Evolutionary conservation across 768 basidiomycete genomes (phyloP).

Genomic region (Terana coerulea): DNA sequence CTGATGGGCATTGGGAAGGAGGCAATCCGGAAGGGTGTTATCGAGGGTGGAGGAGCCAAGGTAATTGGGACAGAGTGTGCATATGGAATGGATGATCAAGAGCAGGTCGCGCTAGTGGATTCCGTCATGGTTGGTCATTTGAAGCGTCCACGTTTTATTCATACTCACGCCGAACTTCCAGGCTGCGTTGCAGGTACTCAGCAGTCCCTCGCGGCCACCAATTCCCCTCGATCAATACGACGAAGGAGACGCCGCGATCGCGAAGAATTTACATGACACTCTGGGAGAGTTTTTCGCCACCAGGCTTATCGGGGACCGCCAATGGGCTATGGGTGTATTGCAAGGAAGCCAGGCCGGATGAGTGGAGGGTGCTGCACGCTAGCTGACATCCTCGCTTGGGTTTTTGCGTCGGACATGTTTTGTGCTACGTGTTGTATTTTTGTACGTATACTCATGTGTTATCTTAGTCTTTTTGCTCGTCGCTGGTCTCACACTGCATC

Average conservation of each 20-base stretch:
- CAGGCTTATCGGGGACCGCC: slow-evolving; percentile 49
- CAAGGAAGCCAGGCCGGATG: background rate
- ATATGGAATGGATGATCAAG: slow-evolving; percentile 28
- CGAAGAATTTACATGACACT: slow-evolving; percentile 44
- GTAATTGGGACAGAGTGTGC: slow-evolving; percentile 67
- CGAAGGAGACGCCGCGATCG: slow-evolving; percentile 44
- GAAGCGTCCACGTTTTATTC: background rate
- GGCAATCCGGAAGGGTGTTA: slow-evolving; percentile 75
- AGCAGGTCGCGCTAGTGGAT: slow-evolving; percentile 42
- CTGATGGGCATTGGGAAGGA: slow-evolving; percentile 83
- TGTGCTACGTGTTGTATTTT: no score
- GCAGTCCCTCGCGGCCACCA: slow-evolving; percentile 53
- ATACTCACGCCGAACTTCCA: slow-evolving; percentile 20
- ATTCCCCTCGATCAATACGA: slow-evolving; percentile 50
- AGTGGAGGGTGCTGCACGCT: no score
- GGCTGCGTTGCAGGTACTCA: slow-evolving; percentile 62
- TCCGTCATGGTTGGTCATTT: slow-evolving; percentile 53
- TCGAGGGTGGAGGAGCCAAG: slow-evolving; percentile 77
- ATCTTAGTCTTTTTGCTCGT: no score
- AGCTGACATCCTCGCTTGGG: no score
- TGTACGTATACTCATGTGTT: no score
- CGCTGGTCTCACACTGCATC: no score
- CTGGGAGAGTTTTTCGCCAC: slow-evolving; percentile 64
- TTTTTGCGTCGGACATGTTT: no score
- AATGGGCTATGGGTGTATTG: slow-evolving; percentile 63